A percentile compares a stretch with the other conserved stretches of the same genome.
Conservation (phyloP, 192 early-diverging fungal genomes). For the Polychytrium aggregatum region DNA sequence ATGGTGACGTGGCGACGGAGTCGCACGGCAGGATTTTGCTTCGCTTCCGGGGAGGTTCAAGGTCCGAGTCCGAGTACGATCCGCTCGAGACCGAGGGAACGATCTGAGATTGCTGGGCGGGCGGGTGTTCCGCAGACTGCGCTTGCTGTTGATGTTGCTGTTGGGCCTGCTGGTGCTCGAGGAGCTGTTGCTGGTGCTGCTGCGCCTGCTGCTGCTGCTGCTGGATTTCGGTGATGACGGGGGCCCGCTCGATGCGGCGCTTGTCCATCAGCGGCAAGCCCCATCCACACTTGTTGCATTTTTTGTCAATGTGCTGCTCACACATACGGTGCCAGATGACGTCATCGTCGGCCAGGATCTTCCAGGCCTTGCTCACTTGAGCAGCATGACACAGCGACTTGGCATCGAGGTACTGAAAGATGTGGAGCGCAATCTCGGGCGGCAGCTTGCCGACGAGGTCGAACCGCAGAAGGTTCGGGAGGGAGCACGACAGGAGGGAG, state of each 20-base stretch:
- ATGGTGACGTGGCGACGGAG: no score
- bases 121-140: no score
- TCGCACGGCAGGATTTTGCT: not conserved
- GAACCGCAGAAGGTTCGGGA: slow-evolving; percentile 63
- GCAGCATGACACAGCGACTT: slow-evolving; percentile 81
- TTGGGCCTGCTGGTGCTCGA: no score
- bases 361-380: slow-evolving; percentile 77
- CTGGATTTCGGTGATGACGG: not conserved
- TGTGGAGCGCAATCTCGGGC: slow-evolving; percentile 67
- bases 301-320: slow-evolving; percentile 92
- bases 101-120: no score
- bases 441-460: slow-evolving; percentile 73
- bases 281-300: slow-evolving; percentile 95
- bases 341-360: slow-evolving; percentile 78
- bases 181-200: no score
- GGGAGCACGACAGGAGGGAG: slow-evolving; percentile 60
- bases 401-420: slow-evolving; percentile 87
- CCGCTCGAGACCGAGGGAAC: no score
- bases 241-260: slow-evolving; percentile 22
- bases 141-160: no score
- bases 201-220: no score
- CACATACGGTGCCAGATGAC: slow-evolving; percentile 95
- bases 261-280: slow-evolving; percentile 77
- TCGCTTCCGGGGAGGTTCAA: no score
- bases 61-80: no score